Evolutionary conservation across 495 filamentous ascomycete species (phyloP), one percentile per base, ranked within the genome.

Genomic region (Penicillium herquei): DNA sequence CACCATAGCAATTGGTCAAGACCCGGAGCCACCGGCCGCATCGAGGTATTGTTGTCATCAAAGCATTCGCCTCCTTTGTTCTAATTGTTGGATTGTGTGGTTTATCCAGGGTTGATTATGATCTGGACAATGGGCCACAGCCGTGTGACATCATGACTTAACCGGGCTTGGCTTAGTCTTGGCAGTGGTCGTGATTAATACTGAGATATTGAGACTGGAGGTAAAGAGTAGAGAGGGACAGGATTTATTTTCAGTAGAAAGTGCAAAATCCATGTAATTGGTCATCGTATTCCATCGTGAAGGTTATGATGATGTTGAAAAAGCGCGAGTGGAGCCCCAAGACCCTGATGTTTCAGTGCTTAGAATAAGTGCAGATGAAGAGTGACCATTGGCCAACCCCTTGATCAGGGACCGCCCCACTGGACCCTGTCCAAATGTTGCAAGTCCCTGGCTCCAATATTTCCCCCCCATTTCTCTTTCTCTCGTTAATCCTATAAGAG

Each of bases 111-210:
- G 59, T 58, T 58, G 41, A 17, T 35, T 14, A 17, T 26, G 43
- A 52, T 58, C 59, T 58, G 51, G 55, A 49, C 47, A 59, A 54
- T 47, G 37, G 32, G 35, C 21, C 8, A 41, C 51, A 40, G 26
- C 6, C 35, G 39, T 30, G 55, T 62, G 59, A 62, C 59, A 62
- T 62, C 59, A 62, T 40, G 55, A 62, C 54, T 61, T 7, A 39
- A 9, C 37, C 31, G 35, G 52, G 34, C 49, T 11, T 41, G 41
- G 56, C 26, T 26, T 43, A 37, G 34, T 46, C 43, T 46, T 46
- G 43, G 43, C 43, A 8, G 14, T 46, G 13, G 43, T 16, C 11
- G 42, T 7, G n/a, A 46, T 33, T 46, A 6, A 8, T 10, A 32
- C 14, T 31, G 21, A 7, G 26, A 2, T 32, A 3, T 14, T 16